phyloP scores from a whole-genome alignment of 768 basidiomycete species.

The Omphalotus guepiniiformis region DNA sequence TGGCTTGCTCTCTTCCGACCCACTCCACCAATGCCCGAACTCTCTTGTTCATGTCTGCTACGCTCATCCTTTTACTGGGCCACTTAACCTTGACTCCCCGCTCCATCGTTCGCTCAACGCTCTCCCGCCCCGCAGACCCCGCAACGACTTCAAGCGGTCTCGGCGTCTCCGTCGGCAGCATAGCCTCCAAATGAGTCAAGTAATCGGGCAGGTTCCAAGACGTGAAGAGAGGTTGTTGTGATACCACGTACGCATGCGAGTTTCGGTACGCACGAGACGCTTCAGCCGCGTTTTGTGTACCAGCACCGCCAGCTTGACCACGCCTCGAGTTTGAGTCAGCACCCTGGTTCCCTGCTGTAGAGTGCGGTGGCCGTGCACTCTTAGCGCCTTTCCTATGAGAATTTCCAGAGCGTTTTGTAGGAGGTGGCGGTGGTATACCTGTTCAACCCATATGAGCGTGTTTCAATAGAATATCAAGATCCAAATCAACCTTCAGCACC shows the following conservation, averaged over 20 bases:
- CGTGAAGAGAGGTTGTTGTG: constrained; percentile 74
- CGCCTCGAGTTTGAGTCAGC: constrained; percentile 52
- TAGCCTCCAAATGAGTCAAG: constrained; percentile 77
- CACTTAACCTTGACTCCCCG: constrained; percentile 87
- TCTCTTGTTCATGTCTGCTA: constrained; percentile 97
- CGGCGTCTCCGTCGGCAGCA: constrained; percentile 75
- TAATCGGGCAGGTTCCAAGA: constrained; percentile 95
- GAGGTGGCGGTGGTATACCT: constrained; percentile 16
- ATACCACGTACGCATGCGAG: constrained; percentile 75
- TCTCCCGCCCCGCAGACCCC: constrained; percentile 42
- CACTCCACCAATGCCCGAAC: constrained; percentile 88
- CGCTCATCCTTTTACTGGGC: constrained; percentile 91
- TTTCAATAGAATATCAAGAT: neutral
- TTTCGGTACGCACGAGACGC: constrained; percentile 68
- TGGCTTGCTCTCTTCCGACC: constrained; percentile 87
- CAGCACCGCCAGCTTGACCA: constrained; percentile 29
- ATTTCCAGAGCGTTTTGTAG: constrained; percentile 33
- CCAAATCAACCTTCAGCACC: constrained; percentile 32
- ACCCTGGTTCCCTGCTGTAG: constrained; percentile 27
- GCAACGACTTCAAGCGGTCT: constrained; percentile 69
- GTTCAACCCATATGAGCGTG: constrained; percentile 17
- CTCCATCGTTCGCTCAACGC: constrained; percentile 60
- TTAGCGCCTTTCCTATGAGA: constrained; percentile 41
- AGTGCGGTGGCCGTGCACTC: constrained; percentile 29
- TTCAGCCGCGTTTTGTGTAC: constrained; percentile 32